A percentile compares a stretch with the other conserved stretches of the same genome.
Conservation (phyloP, 805 yeast species). For the Ascoidea asiatica region DNA sequence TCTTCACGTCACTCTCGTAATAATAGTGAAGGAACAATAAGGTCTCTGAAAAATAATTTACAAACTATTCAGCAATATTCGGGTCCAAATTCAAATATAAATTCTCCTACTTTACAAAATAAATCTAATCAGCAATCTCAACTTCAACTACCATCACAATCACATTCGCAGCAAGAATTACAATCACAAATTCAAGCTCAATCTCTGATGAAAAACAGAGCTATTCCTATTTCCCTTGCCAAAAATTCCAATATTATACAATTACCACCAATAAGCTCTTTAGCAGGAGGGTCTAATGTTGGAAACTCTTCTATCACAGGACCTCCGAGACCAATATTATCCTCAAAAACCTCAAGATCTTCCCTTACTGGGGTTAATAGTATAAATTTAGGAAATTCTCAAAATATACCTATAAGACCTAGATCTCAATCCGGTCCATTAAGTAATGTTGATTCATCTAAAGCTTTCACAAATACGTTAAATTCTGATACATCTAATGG, state of each 20-base stretch:
- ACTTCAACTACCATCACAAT: neutral
- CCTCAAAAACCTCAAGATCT: conserved; percentile 12
- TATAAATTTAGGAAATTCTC: conserved; percentile 17
- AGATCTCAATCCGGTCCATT: neutral
- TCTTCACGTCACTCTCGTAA: neutral
- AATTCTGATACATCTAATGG: neutral
- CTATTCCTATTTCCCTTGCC: neutral
- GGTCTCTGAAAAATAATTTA: no score
- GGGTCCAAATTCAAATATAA: no score
- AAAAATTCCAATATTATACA: neutral
- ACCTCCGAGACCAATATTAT: no score
- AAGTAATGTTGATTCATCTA: neutral
- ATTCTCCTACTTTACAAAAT: neutral
- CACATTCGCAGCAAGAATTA: neutral
- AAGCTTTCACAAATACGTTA: neutral
- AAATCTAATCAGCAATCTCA: neutral
- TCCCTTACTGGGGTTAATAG: conserved; percentile 17
- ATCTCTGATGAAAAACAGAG: neutral
- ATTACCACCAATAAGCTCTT: neutral
- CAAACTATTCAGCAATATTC: no score
- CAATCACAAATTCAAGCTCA: neutral
- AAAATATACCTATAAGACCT: conserved; percentile 14
- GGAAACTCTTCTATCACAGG: no score
- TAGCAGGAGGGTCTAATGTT: no score
- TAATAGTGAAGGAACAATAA: no score